Evolutionary conservation across 352 stramenopile species (phyloP), one percentile per base, ranked within the genome.

Genomic region (Sclerospora graminicola): DNA sequence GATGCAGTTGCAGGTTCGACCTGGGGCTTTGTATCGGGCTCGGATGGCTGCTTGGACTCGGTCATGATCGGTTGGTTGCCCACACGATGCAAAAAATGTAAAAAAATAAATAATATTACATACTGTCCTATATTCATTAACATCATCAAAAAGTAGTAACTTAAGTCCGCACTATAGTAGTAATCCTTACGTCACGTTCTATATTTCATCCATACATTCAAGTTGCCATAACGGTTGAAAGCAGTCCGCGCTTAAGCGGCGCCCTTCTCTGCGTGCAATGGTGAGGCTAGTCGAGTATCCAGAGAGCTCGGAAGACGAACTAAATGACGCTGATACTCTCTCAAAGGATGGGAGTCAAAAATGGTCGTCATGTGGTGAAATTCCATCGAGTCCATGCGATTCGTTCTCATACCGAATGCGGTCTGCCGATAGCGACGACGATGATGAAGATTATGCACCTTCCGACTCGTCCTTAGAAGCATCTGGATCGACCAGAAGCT

Each of bases 261-360:
- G 34, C 36, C 35, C 30, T 18, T 6, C 8, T 8, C 20, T 30
- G 35, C 35, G 31, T 18, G 29, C 27, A 24, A 62, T 63, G 52
- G 45, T 68, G 35, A 57, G 38, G 54, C 56, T 74, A 1, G 69
- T 82, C 19, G 69, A 74, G 30, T 82, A 82, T 37, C 53, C 63
- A 5, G 60, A 65, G 48, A 82, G 69, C 42, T 73, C 66, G 2
- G 69, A 82, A 8, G 60, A 76, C 16, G 57, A 59, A 19, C 34
- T 13, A 2, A 51, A 69, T 28, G 46, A 10, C 8, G 30, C 14
- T 8, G 30, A 4, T 13, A 8, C 33, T 2, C 8, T 5, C 14
- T 53, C 38, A 3, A 41, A 60, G 10, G 28, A 39, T 16, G 41
- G 16, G 11, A 49, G 48, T 21, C 52, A 63, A n/a, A n/a, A n/a